A percentile compares a stretch with the other conserved stretches of the same genome.
Conservation (phyloP, 2,329 filamentous ascomycete species). For the Pseudopithomyces maydicus region DNA sequence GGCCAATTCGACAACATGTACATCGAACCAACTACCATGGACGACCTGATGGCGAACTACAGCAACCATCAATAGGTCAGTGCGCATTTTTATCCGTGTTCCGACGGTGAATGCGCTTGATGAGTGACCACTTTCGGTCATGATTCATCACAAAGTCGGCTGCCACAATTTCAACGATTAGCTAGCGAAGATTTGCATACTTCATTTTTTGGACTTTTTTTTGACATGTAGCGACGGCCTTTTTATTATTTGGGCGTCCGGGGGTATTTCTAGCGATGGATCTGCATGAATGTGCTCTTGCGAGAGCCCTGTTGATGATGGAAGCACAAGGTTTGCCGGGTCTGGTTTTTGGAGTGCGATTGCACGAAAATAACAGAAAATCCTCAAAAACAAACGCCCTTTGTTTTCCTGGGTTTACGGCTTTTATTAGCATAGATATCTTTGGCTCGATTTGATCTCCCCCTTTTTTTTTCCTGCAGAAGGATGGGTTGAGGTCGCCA, state of each 20-base stretch:
- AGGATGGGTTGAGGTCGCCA: constrained; percentile 41
- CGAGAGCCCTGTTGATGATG: neutral
- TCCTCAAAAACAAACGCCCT: constrained; percentile 37
- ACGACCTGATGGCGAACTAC: constrained; percentile 34
- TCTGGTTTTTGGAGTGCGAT: constrained; percentile 21
- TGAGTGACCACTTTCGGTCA: too few relatives aligned
- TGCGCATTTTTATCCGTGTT: neutral
- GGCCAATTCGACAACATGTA: constrained; percentile 45
- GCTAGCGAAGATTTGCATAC: constrained; percentile 26
- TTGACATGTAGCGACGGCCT: constrained; percentile 17
- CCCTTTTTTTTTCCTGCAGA: constrained; percentile 32
- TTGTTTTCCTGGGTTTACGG: constrained; percentile 28
- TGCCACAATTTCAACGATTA: too few relatives aligned
- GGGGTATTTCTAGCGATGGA: neutral
- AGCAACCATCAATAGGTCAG: constrained; percentile 27
- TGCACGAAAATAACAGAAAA: constrained; percentile 35
- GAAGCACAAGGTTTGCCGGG: neutral
- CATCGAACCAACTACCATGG: constrained; percentile 34
- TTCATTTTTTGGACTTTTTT: constrained; percentile 17
- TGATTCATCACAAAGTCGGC: too few relatives aligned
- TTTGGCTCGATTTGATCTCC: constrained; percentile 39
- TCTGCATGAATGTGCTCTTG: neutral
- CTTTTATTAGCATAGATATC: constrained; percentile 10
- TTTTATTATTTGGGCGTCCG: constrained; percentile 3
- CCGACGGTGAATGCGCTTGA: neutral